These are phyloP conservation scores for Quercus variabilis DNA, from an alignment of 306 rosid species.

Conservation along the genomic window DNA sequence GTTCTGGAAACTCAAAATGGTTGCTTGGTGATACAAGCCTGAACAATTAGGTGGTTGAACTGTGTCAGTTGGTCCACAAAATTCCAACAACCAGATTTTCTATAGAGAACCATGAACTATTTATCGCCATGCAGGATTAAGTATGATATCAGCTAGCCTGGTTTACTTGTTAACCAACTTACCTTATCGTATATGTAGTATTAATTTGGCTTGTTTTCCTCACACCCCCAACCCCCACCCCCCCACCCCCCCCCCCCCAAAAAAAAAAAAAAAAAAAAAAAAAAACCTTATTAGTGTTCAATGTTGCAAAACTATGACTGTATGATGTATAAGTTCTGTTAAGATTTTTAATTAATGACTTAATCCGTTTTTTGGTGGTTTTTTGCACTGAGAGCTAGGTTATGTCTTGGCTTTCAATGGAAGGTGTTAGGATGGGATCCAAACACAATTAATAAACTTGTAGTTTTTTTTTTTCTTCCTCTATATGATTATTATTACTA, in stretches of 20 bases:
- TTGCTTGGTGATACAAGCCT: neutral
- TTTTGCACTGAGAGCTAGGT: neutral
- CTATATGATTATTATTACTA: constrained; percentile 1
- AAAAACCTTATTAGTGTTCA: neutral
- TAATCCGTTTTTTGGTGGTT: neutral
- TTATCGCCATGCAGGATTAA: neutral
- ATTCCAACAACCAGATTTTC: neutral
- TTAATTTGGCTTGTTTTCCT: neutral
- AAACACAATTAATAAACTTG: neutral
- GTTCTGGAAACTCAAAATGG: neutral
- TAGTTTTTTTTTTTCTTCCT: neutral
- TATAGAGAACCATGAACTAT: neutral
- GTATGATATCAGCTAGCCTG: neutral
- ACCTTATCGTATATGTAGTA: neutral
- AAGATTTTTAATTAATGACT: neutral
- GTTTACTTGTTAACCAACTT: neutral
- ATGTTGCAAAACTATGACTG: neutral
- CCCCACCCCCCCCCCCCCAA: too few species aligned
- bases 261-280: too few species aligned
- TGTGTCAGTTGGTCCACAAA: neutral
- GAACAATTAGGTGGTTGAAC: neutral
- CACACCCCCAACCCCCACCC: accelerated
- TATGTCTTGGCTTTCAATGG: neutral
- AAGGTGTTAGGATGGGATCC: neutral
- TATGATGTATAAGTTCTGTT: neutral